Base-by-base conservation (phyloP, 805 yeast genomes). In the Suhomyces pyralidae region DNA sequence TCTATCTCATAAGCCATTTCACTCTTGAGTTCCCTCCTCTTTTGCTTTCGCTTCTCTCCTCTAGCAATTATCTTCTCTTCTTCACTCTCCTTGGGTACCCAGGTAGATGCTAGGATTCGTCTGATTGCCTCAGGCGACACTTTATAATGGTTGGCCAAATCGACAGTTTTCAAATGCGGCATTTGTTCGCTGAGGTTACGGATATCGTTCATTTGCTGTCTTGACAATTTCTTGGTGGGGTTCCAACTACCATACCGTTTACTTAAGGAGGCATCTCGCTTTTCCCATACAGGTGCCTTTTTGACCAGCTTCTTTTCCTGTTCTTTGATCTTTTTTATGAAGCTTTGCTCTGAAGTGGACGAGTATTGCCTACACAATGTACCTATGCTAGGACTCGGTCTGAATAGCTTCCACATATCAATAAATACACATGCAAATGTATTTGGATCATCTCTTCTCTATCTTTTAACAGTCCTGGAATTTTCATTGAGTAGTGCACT, bases 41-140 rank as follows among this genome's bases (percentile, higher is more conserved):
- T 38, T 17, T 51, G 50, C 51, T 64, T 66, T 40, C 62, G 48
- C 48, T 56, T 59, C 44, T 64, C 66, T 84, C 89, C 86, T 56
- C 93, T 76, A 30, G 73, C 67, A 15, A 56, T 45, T 12, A 78
- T 63, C 26, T 61, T 66, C 5, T 67, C 76, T 40, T 73, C 78
- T 54, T 85, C 88, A n/a, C 76, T 77, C 1, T 71, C 77, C 4
- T 67, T 74, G 0, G 97, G 96, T 15, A 65, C 69, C 96, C 96
- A 92, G 38, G 78, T 82, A 5, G 93, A 84, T 63, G 82, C 84
- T 57, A 92, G 65, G 17, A 92, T 90, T 56, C 96, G 79, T 53
- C 96, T 74, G 2, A 91, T 80, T 0, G 92, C 88, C 58, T 91
- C 96, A 0, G 96, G 93, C 0, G 94, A 86, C 5, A 90, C 78